These are phyloP conservation scores for Phytophthora sp. DNA, from an alignment of 352 stramenopile genomes.

Conservation along the genomic window DNA sequence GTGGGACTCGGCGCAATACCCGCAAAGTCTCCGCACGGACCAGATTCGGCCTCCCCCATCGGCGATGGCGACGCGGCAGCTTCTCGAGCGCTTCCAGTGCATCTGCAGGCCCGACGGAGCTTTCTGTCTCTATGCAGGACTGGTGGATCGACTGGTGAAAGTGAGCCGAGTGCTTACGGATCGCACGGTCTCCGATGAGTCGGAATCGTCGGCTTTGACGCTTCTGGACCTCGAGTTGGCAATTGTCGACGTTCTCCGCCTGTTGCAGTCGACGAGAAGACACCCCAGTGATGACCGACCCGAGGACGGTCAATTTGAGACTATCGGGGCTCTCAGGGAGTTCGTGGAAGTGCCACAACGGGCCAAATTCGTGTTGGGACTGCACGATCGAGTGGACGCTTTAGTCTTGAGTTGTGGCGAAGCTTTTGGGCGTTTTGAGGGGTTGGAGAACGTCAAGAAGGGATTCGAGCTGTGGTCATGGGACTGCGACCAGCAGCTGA, in stretches of 20 bases:
- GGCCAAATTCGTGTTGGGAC: conserved; percentile 22
- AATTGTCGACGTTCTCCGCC: conserved; percentile 9
- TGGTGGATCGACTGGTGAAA: conserved; percentile 5
- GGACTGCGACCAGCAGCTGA: conserved; percentile 3
- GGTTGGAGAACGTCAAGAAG: not conserved
- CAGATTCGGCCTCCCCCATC: not conserved
- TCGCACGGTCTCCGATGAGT: conserved; percentile 1
- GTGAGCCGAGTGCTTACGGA: not conserved
- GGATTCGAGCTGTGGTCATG: conserved; percentile 1
- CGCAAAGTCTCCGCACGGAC: too few species aligned
- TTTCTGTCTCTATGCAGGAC: conserved; percentile 12
- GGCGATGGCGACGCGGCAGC: conserved; percentile 6
- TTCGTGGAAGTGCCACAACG: conserved; percentile 28
- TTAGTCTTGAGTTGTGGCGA: conserved; percentile 3
- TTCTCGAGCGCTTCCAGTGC: conserved; percentile 6
- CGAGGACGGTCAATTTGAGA: not conserved
- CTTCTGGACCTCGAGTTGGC: conserved; percentile 9
- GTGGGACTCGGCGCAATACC: too few species aligned
- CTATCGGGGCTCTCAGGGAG: conserved; percentile 6
- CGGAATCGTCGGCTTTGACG: not conserved
- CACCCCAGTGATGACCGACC: not conserved
- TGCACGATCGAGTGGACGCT: conserved; percentile 25
- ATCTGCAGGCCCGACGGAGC: not conserved
- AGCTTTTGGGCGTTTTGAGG: not conserved
- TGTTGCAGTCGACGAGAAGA: conserved; percentile 16